These are phyloP conservation scores for Excoecaria cochinchinensis DNA, from an alignment of 345 rosid species.

Conservation along the genomic window DNA sequence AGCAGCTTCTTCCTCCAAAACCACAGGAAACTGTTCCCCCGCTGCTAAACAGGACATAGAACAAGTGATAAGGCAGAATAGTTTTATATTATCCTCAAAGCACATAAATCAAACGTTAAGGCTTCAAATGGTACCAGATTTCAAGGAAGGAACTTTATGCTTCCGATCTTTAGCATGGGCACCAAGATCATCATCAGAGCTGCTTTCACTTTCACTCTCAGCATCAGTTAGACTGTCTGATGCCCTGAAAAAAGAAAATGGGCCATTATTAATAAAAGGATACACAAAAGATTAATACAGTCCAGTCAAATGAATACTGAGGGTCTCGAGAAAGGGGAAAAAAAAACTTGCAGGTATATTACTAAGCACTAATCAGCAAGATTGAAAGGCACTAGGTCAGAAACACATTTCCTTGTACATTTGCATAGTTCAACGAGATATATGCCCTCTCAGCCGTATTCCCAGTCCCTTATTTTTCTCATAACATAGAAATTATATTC, in stretches of 20 bases:
- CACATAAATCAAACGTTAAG: neutral
- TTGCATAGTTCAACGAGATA: too few relatives aligned
- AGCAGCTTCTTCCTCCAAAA: slow-evolving; percentile 46
- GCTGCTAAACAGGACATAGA: slow-evolving; percentile 26
- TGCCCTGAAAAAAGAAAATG: slow-evolving; percentile 40
- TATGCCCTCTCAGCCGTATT: too few relatives aligned
- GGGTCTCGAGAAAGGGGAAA: neutral
- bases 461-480: too few relatives aligned
- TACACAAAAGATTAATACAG: neutral
- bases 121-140: slow-evolving; percentile 43
- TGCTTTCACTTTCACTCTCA: slow-evolving; percentile 48
- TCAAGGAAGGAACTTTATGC: slow-evolving; percentile 38
- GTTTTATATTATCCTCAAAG: neutral
- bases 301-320: neutral
- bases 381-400: too few relatives aligned
- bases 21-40: slow-evolving; percentile 38
- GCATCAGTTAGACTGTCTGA: slow-evolving; percentile 56
- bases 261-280: neutral
- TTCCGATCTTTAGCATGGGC: slow-evolving; percentile 43
- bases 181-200: slow-evolving; percentile 43
- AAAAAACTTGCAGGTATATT: neutral
- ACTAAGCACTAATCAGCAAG: too few relatives aligned
- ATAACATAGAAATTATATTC: too few relatives aligned
- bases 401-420: too few relatives aligned
- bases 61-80: neutral